Evolutionary conservation across 805 yeast species (phyloP), one percentile per base, ranked within the genome.

Genomic region (Wickerhamomyces xylosicus): DNA sequence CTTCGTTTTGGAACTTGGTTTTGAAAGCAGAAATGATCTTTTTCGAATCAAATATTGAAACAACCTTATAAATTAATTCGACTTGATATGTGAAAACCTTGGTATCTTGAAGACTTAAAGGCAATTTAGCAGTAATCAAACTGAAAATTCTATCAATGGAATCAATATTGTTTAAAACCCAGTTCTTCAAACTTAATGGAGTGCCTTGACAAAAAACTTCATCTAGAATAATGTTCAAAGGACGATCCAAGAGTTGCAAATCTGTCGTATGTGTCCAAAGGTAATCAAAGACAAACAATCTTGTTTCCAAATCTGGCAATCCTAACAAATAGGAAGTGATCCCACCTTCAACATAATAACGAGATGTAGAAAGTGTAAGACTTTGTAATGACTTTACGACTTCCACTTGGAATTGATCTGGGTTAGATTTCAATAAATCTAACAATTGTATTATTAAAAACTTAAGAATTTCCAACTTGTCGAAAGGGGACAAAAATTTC

Each of bases 221-320:
- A 52, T 87, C 95, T 27, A 89, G 56, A 15, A 85, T 61, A 1
- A 85, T 53, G 43, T 77, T 74, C 5, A 86, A 55, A 0, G 95
- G 92, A 45, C 79, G 66, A 6, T 69, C 61, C 11, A 86, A 59
- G 38, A 63, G 57, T 3, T 55, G 45, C 3, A 60, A 49, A 29
- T 77, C 85, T 34, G 67, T 71, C 0, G 90, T 70, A 48, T 84
- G 90, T 3, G 68, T 66, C 97, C 97, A 90, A 5, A 89, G 54
- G 8, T 74, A 68, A 37, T 75, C 68, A 45, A 85, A 71, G 0
- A 83, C 80, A 15, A 63, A 56, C 1, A 80, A 57, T 42, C 77
- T 64, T 15, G 66, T 58, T 5, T 58, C 53, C 17, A 67, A 58
- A 28, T 52, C 53, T 6, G 58, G 44, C 6, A 64, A 55, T 4